Evolutionary conservation across 306 rosid species (phyloP), one percentile per base, ranked within the genome.

Genomic region (Gleditsia sinensis): DNA sequence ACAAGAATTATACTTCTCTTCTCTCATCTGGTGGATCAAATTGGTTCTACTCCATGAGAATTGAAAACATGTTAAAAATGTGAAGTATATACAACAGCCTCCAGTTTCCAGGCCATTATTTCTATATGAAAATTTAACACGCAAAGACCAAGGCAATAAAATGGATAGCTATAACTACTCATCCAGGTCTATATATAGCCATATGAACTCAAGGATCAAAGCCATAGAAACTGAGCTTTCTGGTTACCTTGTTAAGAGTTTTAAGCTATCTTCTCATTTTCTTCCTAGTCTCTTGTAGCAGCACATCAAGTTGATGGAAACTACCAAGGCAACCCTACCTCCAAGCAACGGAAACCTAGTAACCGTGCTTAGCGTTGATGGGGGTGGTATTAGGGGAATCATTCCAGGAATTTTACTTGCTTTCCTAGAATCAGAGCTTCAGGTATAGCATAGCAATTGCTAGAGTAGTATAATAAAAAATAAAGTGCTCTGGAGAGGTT

Each of bases 381-480:
- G 93, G 5, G 93, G 93, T 7, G 93, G 90, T 19, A 82, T 88
- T 0, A 75, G 88, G 67, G 90, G 93, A 70, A 33, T 86, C 45
- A 88, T 88, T 64, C 93, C 90, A 0, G 90, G 77, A 21, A 59
- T 80, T 16, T 57, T 88, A 0, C 90, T 86, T 33, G 69, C 30
- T 42, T 82, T 77, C 73, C 71, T 86, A 0, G 90, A 88, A 69
- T 71, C 86, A 12, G 85, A 83, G 48, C 87, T 88, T 75, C 92
- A 88, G 90, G 92, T 84, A 23, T 67, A 51, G 16, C 21, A 5
- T 6, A 5, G n/a, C n/a, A n/a, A n/a, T n/a, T n/a, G n/a, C n/a
- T n/a, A n/a, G n/a, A n/a, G n/a, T n/a, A n/a, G n/a, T n/a, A n/a
- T n/a, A n/a, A n/a, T n/a, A n/a, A n/a, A n/a, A n/a, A n/a, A n/a